A percentile compares a stretch with the other conserved stretches of the same genome.
Conservation (phyloP, 108 stramenopile species). For the Nannochloropsis gaditana region DNA sequence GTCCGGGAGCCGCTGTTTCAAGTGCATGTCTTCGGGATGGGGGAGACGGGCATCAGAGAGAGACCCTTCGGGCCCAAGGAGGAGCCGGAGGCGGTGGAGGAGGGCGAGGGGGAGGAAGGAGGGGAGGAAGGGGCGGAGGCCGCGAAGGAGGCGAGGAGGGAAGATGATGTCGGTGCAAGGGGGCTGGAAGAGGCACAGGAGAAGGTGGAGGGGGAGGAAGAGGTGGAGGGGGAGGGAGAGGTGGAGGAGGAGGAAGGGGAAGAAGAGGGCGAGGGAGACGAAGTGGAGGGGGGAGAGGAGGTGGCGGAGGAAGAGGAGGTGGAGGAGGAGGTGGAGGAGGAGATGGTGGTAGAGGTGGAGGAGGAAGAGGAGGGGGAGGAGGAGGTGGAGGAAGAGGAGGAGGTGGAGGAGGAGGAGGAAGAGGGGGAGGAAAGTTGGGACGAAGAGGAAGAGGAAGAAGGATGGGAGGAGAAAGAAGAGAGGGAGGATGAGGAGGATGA, state of each 20-base stretch:
- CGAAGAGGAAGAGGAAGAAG: background rate
- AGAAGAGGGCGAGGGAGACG: background rate
- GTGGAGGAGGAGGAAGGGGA: background rate
- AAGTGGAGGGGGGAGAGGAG: background rate
- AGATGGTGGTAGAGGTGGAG: background rate
- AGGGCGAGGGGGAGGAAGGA: background rate
- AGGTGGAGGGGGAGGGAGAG: background rate
- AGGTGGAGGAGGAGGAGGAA: background rate
- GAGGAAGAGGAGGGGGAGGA: background rate
- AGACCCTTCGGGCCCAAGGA: background rate
- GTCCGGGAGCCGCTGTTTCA: background rate
- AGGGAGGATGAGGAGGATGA: background rate
- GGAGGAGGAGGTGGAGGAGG: background rate
- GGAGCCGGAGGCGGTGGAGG: background rate
- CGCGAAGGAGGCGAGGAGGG: background rate
- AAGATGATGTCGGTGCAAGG: background rate
- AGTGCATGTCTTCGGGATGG: slow-evolving; percentile 7
- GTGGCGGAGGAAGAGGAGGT: background rate
- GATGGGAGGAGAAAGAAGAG: background rate
- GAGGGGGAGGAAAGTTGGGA: background rate
- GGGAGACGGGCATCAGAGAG: background rate
- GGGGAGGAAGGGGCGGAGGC: background rate
- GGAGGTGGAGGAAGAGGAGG: background rate
- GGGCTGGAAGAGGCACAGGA: background rate
- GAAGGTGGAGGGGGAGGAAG: background rate